Base-by-base conservation (phyloP, 169 alveolate genomes). In the Eimeria tenella region DNA sequence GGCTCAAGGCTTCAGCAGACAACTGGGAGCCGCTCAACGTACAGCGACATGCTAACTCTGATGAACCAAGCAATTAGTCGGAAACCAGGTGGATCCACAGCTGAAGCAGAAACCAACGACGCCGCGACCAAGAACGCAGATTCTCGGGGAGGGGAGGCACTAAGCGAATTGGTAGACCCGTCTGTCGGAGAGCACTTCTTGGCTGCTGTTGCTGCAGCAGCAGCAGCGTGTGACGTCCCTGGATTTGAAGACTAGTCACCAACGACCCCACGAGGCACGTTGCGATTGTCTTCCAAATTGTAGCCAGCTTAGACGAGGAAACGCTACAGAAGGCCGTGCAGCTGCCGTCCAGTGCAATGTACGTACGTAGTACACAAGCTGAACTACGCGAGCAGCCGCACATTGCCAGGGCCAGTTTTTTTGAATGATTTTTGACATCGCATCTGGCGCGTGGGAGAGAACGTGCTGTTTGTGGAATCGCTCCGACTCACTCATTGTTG, bases 141-240 rank as follows among this genome's bases (percentile, higher is more conserved):
- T 13, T 13, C 77, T n/a, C 77, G 77, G 77, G 77, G 31, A 68
- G 77, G n/a, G n/a, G 77, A 68, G 9, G 77, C 11, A n/a, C 11
- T 68, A 1, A 68, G n/a, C 11, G 77, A 68, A 0, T 23, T 68
- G 49, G 77, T 23, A 8, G 77, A 68, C 31, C 77, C 77, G n/a
- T 68, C 77, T 23, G 77, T 68, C 31, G 77, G 77, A 11, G 77
- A 68, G 77, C 77, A 68, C 77, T 68, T 68, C 77, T 23, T 68
- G 13, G 77, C 77, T 13, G 77, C 77, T 68, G 77, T 68, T n/a
- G 77, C 77, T 17, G 77, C 77, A 13, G 77, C 77, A 23, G 77
- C 77, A 13, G 77, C 77, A 17, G 77, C 77, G 49, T 68, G 77
- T 23, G 77, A 68, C n/a, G 77, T 68, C 9, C 77, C 77, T 11